A percentile compares a stretch with the other conserved stretches of the same genome.
phyloP scores from a whole-genome alignment of 2,329 filamentous ascomycete species.

The Cadophora luteo-olivacea region DNA sequence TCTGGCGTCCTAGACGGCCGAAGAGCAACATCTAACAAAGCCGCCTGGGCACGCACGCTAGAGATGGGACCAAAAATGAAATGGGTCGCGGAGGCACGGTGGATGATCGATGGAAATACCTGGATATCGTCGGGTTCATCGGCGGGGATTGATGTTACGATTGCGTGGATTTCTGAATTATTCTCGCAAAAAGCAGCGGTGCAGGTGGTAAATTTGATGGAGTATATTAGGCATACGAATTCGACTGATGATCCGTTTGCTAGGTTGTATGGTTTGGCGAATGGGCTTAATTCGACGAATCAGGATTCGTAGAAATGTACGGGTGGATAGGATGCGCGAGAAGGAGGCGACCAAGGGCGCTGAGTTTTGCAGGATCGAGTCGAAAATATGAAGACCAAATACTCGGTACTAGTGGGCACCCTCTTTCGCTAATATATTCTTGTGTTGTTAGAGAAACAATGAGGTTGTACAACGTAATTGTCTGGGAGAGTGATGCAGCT shows the following conservation, averaged over 20 bases:
- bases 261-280: constrained; percentile 17
- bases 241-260: constrained; percentile 28
- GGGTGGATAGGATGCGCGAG: neutral
- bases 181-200: constrained; percentile 8
- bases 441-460: no score
- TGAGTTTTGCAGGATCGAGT: neutral
- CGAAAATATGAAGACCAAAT: no score
- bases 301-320: neutral
- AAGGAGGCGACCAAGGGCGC: neutral
- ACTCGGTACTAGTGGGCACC: no score
- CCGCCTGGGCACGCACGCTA: constrained; percentile 1
- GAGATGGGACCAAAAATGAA: neutral
- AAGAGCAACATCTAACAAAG: constrained; percentile 16
- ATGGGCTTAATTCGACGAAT: constrained; percentile 9
- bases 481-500: neutral
- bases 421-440: no score
- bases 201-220: constrained; percentile 15
- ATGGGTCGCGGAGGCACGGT: constrained; percentile 6
- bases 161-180: neutral
- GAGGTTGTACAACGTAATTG: no score
- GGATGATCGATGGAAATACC: constrained; percentile 12
- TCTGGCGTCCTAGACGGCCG: constrained; percentile 1
- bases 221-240: constrained; percentile 17
- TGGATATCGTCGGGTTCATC: constrained; percentile 10
- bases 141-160: constrained; percentile 12